Base-by-base conservation (phyloP, 2,329 filamentous ascomycete genomes). In the Immersiporthe knoxdaviesiana region DNA sequence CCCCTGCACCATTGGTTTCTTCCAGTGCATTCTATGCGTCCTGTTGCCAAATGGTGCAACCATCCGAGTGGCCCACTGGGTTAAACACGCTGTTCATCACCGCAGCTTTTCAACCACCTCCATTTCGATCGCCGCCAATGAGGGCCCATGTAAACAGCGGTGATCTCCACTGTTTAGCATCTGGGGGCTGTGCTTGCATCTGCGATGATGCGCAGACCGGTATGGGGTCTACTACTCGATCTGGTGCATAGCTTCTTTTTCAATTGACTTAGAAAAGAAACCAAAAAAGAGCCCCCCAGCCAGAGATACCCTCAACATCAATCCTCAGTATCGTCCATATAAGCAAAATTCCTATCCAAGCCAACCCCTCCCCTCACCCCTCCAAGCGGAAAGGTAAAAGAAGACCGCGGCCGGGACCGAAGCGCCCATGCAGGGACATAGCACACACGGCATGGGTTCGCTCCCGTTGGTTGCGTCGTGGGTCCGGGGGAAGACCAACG, bases 51-150 rank as follows among this genome's bases (percentile, higher is more conserved):
- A 39, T 62, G 41, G 60, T 61, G 32, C 65, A 63, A 71, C 69
- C 69, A 69, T 62, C 64, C 67, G 61, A 59, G 52, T 67, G 52
- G 39, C 63, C 32, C 56, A 61, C 35, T 24, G 54, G 39, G 64
- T 67, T 67, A 68, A 65, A 71, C 56, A 69, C 66, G 65, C 54
- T 65, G 69, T 64, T 52, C 64, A 68, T 70, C 69, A 68, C 67
- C 70, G 65, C 30, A 64, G 54, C 35, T 14, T 54, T 66, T 71
- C 70, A 71, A 71, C 70, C 70, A 69, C 70, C 70, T 67, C 60
- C 54, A 71, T 71, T 71, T 71, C 64, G 24, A 37, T 24, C 32
- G 35, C 27, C 60, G 60, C 69, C 69, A 68, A 71, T 69, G 61
- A 50, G 60, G 59, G 52, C 47, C 41, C 69, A 50, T 58, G 52